phyloP scores from a whole-genome alignment of 164 flowering plant genomes.

The Santalum album region DNA sequence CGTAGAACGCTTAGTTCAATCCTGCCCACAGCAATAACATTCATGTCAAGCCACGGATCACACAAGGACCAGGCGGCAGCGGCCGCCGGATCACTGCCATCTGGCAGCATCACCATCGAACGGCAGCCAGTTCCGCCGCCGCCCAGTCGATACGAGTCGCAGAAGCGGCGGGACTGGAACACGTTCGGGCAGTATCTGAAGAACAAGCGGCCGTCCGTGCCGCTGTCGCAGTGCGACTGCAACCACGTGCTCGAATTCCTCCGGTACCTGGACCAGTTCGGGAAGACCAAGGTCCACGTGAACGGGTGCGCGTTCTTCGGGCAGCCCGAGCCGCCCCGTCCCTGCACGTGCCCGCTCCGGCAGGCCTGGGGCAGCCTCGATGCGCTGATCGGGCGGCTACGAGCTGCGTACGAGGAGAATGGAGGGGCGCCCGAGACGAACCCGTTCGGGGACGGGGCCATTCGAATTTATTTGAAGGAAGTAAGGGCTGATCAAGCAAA shows the following conservation, averaged over 20 bases:
- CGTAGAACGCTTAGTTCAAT: no score
- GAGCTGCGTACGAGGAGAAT: conserved; percentile 54
- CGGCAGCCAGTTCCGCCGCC: conserved; percentile 15
- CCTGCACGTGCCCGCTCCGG: conserved; percentile 47
- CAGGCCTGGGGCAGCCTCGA: conserved; percentile 64
- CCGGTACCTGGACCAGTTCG: conserved; percentile 49
- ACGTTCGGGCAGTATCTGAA: conserved; percentile 51
- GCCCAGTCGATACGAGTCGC: conserved; percentile 50
- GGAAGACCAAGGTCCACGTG: conserved; percentile 50
- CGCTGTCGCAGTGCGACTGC: conserved; percentile 33
- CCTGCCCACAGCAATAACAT: no score
- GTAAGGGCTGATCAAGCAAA: conserved; percentile 46
- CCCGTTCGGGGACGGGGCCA: conserved; percentile 42
- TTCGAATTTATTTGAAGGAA: conserved; percentile 42
- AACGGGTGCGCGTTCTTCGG: conserved; percentile 44
- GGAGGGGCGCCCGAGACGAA: conserved; percentile 46
- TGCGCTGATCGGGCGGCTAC: conserved; percentile 45
- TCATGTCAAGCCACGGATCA: conserved; percentile 17
- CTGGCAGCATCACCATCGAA: conserved; percentile 3
- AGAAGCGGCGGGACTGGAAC: conserved; percentile 57
- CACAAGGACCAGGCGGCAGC: no score
- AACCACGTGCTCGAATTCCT: conserved; percentile 49
- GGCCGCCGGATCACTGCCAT: no score
- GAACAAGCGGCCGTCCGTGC: conserved; percentile 42
- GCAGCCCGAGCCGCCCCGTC: conserved; percentile 50